Percentiles rank a stretch among this genome's conserved stretches.
Conservation (phyloP, 2,329 filamentous ascomycete genomes). For the Sporothrix luriei region DNA sequence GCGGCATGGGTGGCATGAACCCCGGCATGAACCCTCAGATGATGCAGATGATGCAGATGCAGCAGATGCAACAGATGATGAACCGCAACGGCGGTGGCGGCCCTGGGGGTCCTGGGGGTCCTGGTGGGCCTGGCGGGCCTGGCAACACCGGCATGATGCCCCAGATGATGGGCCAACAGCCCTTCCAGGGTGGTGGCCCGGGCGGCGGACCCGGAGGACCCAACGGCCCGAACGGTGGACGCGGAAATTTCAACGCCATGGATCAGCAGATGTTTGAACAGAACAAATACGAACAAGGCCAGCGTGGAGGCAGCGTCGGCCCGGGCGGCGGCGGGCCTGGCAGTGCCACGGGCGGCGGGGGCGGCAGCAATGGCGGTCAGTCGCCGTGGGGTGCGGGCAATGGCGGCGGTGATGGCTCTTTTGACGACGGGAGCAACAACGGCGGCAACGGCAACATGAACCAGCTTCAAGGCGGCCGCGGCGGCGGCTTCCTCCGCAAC, state of each 20-base stretch:
- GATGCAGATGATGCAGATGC: conserved; percentile 76
- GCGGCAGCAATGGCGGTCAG: conserved; percentile 37
- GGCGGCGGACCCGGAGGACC: conserved; percentile 16
- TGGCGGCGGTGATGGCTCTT: conserved; percentile 68
- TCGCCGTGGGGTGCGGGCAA: conserved; percentile 38
- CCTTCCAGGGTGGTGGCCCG: conserved; percentile 24
- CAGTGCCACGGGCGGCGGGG: conserved; percentile 40
- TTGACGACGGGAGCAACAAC: conserved; percentile 70
- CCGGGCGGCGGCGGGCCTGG: conserved; percentile 35
- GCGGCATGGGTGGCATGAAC: conserved; percentile 27
- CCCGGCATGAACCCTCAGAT: conserved; percentile 68
- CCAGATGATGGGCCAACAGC: conserved; percentile 51
- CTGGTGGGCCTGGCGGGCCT: conserved; percentile 40
- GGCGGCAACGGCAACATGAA: conserved; percentile 48
- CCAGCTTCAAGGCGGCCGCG: conserved; percentile 42
- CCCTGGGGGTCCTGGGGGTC: conserved; percentile 36
- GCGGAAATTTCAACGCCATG: conserved; percentile 61
- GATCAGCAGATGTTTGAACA: conserved; percentile 77
- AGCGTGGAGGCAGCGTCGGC: conserved; percentile 46
- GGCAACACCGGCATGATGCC: conserved; percentile 58
- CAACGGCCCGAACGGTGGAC: conserved; percentile 36
- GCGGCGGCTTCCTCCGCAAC: conserved; percentile 42
- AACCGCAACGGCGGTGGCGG: conserved; percentile 44
- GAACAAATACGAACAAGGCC: conserved; percentile 71
- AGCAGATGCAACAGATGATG: conserved; percentile 58